Percentiles rank a stretch among this genome's conserved stretches.
Evolutionary conservation across 768 basidiomycete genomes (phyloP).

Genomic region (Butyriboletus loyo): DNA sequence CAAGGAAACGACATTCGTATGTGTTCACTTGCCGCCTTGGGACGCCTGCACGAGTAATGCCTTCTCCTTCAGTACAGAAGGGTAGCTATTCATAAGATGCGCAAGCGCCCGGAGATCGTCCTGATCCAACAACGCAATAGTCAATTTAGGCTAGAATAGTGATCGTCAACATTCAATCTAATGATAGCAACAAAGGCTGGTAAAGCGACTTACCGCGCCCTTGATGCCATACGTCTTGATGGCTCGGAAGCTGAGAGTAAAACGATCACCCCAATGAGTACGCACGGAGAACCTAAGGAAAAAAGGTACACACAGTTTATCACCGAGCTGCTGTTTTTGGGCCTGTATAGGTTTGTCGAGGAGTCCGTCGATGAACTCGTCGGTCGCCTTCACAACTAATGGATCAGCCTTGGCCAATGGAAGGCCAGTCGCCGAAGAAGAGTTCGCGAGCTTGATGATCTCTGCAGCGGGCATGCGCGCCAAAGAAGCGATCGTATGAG

Average conservation of each 20-base stretch:
- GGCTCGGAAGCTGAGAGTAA: conserved; percentile 46
- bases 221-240: conserved; percentile 82
- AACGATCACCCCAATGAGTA: conserved; percentile 19
- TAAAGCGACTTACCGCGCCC: conserved; percentile 53
- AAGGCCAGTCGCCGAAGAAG: conserved; percentile 44
- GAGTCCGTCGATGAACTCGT: conserved; percentile 67
- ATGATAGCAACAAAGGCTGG: neutral
- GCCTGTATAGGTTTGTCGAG: conserved; percentile 50
- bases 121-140: conserved; percentile 77
- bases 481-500: conserved; percentile 66
- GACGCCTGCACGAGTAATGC: conserved; percentile 35
- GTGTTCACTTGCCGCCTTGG: conserved; percentile 25
- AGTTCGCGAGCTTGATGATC: conserved; percentile 64
- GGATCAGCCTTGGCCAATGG: conserved; percentile 71
- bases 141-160: conserved; percentile 66
- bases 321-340: conserved; percentile 80
- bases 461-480: conserved; percentile 73
- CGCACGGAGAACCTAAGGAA: conserved; percentile 9
- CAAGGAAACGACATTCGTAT: neutral
- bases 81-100: conserved; percentile 86
- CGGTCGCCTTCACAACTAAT: conserved; percentile 62
- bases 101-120: conserved; percentile 83
- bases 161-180: conserved; percentile 1
- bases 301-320: conserved; percentile 57
- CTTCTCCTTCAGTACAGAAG: conserved; percentile 79